Evolutionary conservation across 164 flowering plant species (phyloP), one percentile per base, ranked within the genome.

Genomic region (Cinnamomum chago): DNA sequence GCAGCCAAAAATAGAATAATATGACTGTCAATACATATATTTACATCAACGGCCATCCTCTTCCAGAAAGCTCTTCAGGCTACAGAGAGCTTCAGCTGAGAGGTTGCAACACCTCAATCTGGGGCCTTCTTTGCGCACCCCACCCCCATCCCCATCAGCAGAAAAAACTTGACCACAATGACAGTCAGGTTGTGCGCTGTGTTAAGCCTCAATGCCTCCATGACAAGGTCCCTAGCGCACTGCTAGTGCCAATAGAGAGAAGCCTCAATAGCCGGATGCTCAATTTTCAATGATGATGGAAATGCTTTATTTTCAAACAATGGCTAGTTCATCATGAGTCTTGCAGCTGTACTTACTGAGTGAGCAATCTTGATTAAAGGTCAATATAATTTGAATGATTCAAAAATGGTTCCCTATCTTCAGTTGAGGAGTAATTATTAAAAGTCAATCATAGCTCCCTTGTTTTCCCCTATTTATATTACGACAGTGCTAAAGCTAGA

Each of bases 161-260:
- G 92, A 76, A 74, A 94, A 88, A 76, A n/a, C n/a, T 95, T 90
- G 0, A 94, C 84, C 3, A 94, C 86, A 64, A 92, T 82, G 13
- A 88, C 96, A 3, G 98, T 94, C 52, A 94, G 87, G 72, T 94
- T 94, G 81, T 92, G 96, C 52, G 77, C 78, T 2, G 96, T 84
- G 60, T 84, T 83, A 22, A 81, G 82, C 55, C 87, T 82, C 72
- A 90, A 65, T 0, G 98, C 97, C 77, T 87, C 90, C 85, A 73
- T 84, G 40, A 86, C 90, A 22, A 94, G 88, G 68, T 92, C 97
- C 75, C 84, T 83, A 0, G 98, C 97, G 76, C 89, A 87, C 66
- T 85, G 84, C 71, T 85, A 24, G 30, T 28, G 30, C 30, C 30
- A 28, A 28, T 28, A 28, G 4, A 28, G 2, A 28, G 4, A 28